Evolutionary conservation across 1,284 basidiomycete genomes (phyloP).

Genomic region (Neolentinus lepideus): DNA sequence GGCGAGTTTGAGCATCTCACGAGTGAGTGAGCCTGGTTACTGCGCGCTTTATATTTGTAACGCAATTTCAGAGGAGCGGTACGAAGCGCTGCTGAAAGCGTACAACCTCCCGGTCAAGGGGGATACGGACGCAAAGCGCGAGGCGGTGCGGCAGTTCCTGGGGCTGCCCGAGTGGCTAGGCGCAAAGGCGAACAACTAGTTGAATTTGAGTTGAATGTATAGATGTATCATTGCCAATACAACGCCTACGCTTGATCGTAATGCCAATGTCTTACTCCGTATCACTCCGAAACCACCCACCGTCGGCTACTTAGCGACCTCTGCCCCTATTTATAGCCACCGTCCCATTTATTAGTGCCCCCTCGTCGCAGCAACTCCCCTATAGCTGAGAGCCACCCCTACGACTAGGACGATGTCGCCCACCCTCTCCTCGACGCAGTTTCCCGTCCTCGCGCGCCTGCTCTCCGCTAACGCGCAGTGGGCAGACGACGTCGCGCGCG

Average conservation of each 20-base stretch:
- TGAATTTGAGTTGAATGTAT: neutral
- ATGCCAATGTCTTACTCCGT: neutral
- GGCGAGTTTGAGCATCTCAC: constrained; percentile 35
- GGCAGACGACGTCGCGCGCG: constrained; percentile 46
- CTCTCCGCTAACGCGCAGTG: constrained; percentile 54
- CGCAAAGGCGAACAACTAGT: neutral
- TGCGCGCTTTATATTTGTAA: no score
- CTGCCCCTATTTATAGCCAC: no score
- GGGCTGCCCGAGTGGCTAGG: constrained; percentile 19
- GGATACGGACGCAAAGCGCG: constrained; percentile 28
- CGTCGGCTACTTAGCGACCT: neutral
- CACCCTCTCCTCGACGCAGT: neutral
- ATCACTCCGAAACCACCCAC: neutral
- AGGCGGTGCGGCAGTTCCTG: constrained; percentile 28
- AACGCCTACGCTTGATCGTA: no score
- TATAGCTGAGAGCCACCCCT: neutral
- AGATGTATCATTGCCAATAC: no score
- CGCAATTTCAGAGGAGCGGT: constrained; percentile 35
- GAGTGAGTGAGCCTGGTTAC: constrained; percentile 20
- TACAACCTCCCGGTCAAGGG: constrained; percentile 27
- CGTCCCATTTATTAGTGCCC: neutral
- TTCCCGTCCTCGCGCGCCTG: constrained; percentile 31
- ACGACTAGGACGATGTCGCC: no score
- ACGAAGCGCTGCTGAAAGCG: constrained; percentile 27
- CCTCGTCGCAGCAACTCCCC: neutral